Evolutionary conservation across 495 filamentous ascomycete genomes (phyloP).

Genomic region (Penicillium bialowiezense): DNA sequence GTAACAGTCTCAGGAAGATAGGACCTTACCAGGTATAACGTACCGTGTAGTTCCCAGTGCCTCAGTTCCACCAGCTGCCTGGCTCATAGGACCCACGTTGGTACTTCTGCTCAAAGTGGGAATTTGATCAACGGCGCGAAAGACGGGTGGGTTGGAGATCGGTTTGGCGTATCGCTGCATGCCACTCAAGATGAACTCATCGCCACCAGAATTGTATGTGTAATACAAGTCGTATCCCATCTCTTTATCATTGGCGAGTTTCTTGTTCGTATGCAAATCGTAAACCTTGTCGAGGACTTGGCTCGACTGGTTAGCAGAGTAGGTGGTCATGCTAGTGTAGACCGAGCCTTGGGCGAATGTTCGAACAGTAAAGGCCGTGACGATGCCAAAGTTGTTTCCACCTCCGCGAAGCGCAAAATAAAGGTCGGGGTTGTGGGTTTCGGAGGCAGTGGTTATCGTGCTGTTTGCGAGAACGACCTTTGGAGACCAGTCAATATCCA

Average conservation of each 20-base stretch:
- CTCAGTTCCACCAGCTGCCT: not conserved
- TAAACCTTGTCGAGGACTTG: constrained; percentile 15
- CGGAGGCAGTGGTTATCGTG: constrained; percentile 33
- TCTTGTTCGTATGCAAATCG: constrained; percentile 4
- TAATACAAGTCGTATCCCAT: constrained; percentile 16
- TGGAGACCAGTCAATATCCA: constrained; percentile 19
- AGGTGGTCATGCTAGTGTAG: constrained; percentile 2
- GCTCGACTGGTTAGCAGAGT: constrained; percentile 4
- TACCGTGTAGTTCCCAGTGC: constrained; percentile 12
- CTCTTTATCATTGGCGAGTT: constrained; percentile 8
- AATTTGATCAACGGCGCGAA: constrained; percentile 7
- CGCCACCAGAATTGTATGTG: not conserved
- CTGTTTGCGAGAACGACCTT: constrained; percentile 46
- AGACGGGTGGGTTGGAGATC: constrained; percentile 7
- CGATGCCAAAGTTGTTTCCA: constrained; percentile 48
- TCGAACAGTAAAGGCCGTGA: constrained; percentile 23
- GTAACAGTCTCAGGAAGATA: too few relatives aligned
- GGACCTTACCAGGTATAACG: too few relatives aligned
- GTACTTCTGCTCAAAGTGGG: constrained; percentile 5
- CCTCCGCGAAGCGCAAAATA: constrained; percentile 46
- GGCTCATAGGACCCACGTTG: constrained; percentile 3
- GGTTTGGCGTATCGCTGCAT: constrained; percentile 15
- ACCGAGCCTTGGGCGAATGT: constrained; percentile 11
- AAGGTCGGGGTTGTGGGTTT: constrained; percentile 34
- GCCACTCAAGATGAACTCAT: constrained; percentile 2